phyloP scores from a whole-genome alignment of 1,284 basidiomycete species.

The Macrocystidia cucumis region DNA sequence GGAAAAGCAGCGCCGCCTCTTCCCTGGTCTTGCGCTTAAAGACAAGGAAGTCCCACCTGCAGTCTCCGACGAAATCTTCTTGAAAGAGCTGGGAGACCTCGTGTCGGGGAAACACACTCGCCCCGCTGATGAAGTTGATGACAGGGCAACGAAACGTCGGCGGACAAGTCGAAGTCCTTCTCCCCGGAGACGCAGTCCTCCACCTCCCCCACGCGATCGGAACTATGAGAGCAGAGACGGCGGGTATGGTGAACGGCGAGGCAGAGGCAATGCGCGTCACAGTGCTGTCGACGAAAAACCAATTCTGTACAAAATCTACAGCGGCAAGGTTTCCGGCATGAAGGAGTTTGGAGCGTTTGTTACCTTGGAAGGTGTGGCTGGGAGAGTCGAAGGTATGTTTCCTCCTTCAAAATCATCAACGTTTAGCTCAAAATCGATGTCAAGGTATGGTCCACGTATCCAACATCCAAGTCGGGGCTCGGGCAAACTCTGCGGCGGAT shows the following conservation, averaged over 20 bases:
- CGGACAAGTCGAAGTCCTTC: conserved; percentile 40
- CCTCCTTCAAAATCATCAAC: conserved; percentile 2
- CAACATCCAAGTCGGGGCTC: conserved; percentile 77
- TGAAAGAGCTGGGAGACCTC: conserved; percentile 82
- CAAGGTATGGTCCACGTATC: conserved; percentile 94
- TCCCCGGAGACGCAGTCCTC: conserved; percentile 39
- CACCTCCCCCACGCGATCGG: too few relatives aligned
- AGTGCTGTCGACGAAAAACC: conserved; percentile 71
- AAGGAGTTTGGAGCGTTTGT: conserved; percentile 98
- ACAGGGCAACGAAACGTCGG: conserved; percentile 49
- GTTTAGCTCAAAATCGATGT: conserved; percentile 5
- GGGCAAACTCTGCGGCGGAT: conserved; percentile 85
- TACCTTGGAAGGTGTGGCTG: conserved; percentile 78
- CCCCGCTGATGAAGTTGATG: conserved; percentile 36
- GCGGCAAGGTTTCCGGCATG: conserved; percentile 78
- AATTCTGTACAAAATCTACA: conserved; percentile 92
- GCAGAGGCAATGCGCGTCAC: conserved; percentile 32
- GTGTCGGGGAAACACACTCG: conserved; percentile 67
- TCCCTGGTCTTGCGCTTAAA: conserved; percentile 87
- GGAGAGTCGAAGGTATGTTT: conserved; percentile 78
- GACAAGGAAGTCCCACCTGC: conserved; percentile 59
- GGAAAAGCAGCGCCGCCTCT: conserved; percentile 78
- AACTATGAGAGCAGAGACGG: conserved; percentile 44
- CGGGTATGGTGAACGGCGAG: conserved; percentile 34
- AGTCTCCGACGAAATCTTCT: conserved; percentile 56